Evolutionary conservation across 768 basidiomycete species (phyloP).

Genomic region (Tricholoma saponaceum): DNA sequence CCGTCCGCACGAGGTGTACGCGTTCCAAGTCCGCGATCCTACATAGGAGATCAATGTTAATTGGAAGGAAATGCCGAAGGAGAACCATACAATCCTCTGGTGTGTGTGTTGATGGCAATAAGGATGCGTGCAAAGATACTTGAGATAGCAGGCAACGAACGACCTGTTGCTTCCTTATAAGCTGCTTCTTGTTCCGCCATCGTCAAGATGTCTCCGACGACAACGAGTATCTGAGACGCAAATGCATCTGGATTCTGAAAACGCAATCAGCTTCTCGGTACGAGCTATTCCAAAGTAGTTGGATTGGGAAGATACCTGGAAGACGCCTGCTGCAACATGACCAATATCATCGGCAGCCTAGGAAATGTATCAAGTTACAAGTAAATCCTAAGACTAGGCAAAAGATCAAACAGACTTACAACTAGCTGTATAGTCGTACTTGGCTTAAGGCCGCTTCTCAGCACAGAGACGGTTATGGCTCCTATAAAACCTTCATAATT

Average conservation of each 20-base stretch:
- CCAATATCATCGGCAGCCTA: constrained; percentile 33
- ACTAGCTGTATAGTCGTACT: constrained; percentile 29
- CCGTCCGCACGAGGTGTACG: constrained; percentile 14
- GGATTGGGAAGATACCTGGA: constrained; percentile 26
- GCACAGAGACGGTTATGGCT: constrained; percentile 27
- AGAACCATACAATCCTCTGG: constrained; percentile 23
- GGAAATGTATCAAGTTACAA: not conserved
- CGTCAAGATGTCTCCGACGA: constrained; percentile 27
- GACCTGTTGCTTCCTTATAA: constrained; percentile 24
- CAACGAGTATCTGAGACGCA: constrained; percentile 19
- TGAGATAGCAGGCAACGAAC: constrained; percentile 23
- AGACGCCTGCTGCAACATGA: constrained; percentile 27
- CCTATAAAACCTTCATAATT: constrained; percentile 37
- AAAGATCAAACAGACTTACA: constrained; percentile 24
- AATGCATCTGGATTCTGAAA: constrained; percentile 24
- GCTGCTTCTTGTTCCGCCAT: constrained; percentile 21
- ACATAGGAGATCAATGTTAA: not conserved
- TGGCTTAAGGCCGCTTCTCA: constrained; percentile 29
- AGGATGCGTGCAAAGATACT: constrained; percentile 21
- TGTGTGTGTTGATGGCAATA: constrained; percentile 24
- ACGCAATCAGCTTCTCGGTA: not conserved
- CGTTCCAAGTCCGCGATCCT: constrained; percentile 26
- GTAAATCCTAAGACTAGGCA: no score
- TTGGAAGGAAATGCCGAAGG: not conserved
- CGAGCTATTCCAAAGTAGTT: no score